Base-by-base conservation (phyloP, 164 flowering plant species). In the Umbilicus rupestris region DNA sequence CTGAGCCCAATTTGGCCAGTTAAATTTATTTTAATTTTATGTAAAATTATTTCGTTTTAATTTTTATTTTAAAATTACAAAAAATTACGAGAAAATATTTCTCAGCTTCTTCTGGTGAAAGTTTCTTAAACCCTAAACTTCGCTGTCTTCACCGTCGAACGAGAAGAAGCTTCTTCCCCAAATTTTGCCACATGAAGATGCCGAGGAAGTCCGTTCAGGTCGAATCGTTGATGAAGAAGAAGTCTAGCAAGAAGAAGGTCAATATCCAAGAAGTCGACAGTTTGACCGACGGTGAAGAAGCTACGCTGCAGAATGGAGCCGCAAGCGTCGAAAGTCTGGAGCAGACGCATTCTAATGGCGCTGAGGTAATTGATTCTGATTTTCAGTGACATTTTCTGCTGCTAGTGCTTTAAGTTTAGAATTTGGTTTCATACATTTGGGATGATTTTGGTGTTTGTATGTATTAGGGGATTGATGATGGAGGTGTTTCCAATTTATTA, bases 381-480 rank as follows among this genome's bases (percentile, higher is more conserved):
- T 26, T 52, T 52, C 11, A 49, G 14, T 20, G 8, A 9, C 4
- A 1, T 10, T 50, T 50, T 3, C 5, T 24, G 28, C 7, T 10
- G 24, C 9, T 12, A 0, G 58, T 35, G 37, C 1, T 1, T 35
- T 35, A 3, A 3, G 16, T 41, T 41, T 41, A 9, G 44, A 14
- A 41, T 6, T 41, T 41, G 10, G 5, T 41, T 41, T 41, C 44
- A 41, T 7, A 14, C 44, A 7, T 35, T 35, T 35, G 37, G 4
- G 37, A 7, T 8, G 19, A 19, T 52, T 52, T 9, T 22, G 24
- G 2, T 24, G 14, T 24, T 9, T 52, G 58, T 22, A 9, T 47
- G 2, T 31, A 31, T 10, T 69, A 80, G 70, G 76, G 66, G 7
- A 12, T 19, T 63, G 20, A n/a, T 28, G 57, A 63, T 11, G 7